phyloP scores from a whole-genome alignment of 2,329 filamentous ascomycete genomes.

The Trichophyton rubrum region DNA sequence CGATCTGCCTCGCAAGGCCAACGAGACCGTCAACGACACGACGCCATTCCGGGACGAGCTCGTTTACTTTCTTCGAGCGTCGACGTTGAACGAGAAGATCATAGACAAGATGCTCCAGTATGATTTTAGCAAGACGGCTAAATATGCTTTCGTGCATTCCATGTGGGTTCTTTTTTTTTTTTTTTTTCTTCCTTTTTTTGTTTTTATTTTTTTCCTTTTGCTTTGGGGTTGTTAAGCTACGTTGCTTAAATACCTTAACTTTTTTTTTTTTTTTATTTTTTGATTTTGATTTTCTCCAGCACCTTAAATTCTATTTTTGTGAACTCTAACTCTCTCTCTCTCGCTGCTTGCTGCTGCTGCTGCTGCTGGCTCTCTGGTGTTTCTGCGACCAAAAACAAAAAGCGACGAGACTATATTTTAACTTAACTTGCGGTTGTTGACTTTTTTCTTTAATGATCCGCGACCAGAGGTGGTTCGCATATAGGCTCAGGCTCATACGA shows the following conservation, averaged over 20 bases:
- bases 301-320: not conserved
- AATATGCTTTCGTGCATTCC: slow-evolving; percentile 71
- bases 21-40: slow-evolving; percentile 12
- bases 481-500: slow-evolving; percentile 33
- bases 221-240: no score
- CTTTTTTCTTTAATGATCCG: not conserved
- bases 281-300: no score
- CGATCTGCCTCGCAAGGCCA: slow-evolving; percentile 54
- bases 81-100: slow-evolving; percentile 52
- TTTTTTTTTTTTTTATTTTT: not conserved
- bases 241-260: no score
- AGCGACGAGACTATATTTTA: not conserved
- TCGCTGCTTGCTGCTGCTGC: no score
- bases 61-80: slow-evolving; percentile 54
- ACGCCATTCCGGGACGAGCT: slow-evolving; percentile 59
- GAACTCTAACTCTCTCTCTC: not conserved
- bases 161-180: slow-evolving; percentile 46
- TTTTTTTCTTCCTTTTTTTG: not conserved
- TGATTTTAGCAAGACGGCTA: slow-evolving; percentile 62
- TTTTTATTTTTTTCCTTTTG: no score
- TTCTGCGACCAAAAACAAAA: no score
- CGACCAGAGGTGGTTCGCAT: slow-evolving; percentile 44
- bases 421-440: not conserved
- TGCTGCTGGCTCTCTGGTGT: no score
- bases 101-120: slow-evolving; percentile 60